Percentiles rank a stretch among this genome's conserved stretches.
Conservation (phyloP, 768 basidiomycete genomes). For the Leccinum rimulosum region DNA sequence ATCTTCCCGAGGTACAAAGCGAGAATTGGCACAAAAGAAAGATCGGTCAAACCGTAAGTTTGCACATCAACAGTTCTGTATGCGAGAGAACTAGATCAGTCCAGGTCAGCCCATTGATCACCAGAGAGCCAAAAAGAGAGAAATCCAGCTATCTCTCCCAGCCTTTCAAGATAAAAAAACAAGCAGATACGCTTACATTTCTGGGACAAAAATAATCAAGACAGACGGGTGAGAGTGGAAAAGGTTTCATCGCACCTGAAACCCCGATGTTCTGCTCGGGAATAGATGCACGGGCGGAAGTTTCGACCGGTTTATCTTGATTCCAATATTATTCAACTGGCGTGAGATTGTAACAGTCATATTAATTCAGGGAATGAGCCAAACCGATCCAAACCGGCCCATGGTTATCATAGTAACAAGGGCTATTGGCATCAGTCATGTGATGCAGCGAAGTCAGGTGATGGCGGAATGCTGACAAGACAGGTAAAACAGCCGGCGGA, state of each 20-base stretch:
- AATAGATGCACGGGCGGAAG: neutral
- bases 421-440: neutral
- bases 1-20: neutral
- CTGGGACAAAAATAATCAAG: neutral
- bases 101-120: neutral
- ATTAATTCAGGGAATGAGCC: conserved; percentile 9
- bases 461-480: neutral
- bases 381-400: conserved; percentile 8
- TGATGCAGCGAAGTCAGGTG: conserved; percentile 7
- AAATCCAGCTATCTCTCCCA: neutral
- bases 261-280: neutral
- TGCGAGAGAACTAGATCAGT: neutral
- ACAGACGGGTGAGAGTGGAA: neutral
- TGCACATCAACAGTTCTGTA: neutral
- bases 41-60: neutral
- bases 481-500: neutral
- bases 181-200: neutral
- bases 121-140: neutral
- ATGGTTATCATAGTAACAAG: neutral
- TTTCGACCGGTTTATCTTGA: neutral
- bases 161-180: too few relatives aligned
- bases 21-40: neutral
- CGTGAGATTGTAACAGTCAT: neutral
- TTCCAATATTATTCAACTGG: neutral
- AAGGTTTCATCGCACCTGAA: neutral